Conservation (phyloP, 768 basidiomycete genomes). For the Pulveroboletus sp. region DNA sequence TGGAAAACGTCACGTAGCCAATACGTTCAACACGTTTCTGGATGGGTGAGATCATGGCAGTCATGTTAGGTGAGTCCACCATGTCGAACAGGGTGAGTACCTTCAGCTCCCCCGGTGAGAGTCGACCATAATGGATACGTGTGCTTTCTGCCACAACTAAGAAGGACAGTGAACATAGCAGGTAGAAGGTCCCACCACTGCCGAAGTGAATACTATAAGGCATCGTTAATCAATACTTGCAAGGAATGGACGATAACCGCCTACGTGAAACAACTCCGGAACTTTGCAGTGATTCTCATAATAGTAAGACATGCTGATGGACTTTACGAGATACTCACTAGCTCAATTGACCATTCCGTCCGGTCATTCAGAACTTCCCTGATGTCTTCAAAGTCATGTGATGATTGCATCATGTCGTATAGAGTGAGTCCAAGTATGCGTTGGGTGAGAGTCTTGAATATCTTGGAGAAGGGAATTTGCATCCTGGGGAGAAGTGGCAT, state of each 20-base stretch:
- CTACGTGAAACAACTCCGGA: conserved; percentile 12
- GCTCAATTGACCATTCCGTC: conserved; percentile 19
- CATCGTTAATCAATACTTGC: not conserved
- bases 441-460: not conserved
- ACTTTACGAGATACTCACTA: conserved; percentile 7
- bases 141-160: conserved; percentile 18
- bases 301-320: not conserved
- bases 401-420: conserved; percentile 15
- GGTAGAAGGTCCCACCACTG: conserved; percentile 6
- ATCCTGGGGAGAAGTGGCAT: not conserved
- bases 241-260: not conserved
- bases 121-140: conserved; percentile 17
- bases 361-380: conserved; percentile 12
- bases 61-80: not conserved
- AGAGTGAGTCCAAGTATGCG: conserved; percentile 10
- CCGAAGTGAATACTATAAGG: conserved; percentile 17
- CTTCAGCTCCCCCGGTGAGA: conserved; percentile 22
- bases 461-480: conserved; percentile 2
- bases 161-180: conserved; percentile 10
- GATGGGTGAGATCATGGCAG: not conserved
- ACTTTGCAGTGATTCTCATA: not conserved
- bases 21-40: conserved; percentile 13
- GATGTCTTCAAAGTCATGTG: conserved; percentile 21
- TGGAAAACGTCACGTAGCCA: conserved; percentile 14
- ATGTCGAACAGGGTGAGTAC: conserved; percentile 3